These are phyloP conservation scores for Sanguinoderma infundibulare DNA, from an alignment of 1,284 basidiomycete species.

Conservation along the genomic window DNA sequence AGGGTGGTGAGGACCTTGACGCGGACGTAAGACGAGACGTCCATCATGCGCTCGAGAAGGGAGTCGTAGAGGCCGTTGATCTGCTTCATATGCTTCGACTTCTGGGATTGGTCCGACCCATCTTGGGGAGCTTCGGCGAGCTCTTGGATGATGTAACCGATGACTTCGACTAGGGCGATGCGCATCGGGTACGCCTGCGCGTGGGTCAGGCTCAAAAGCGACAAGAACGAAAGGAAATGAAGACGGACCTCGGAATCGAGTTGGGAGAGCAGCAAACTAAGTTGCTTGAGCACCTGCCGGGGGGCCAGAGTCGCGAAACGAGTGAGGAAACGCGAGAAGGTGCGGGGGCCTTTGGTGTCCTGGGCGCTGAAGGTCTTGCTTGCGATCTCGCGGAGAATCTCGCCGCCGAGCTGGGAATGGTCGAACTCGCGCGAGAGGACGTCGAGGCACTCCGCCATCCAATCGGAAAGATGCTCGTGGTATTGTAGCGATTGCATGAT, in stretches of 20 bases:
- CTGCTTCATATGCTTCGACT: constrained; percentile 77
- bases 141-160: constrained; percentile 82
- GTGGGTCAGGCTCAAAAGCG: neutral
- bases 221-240: constrained; percentile 1
- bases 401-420: constrained; percentile 88
- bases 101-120: constrained; percentile 54
- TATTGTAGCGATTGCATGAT: constrained; percentile 95
- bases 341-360: constrained; percentile 88
- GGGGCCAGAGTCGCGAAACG: constrained; percentile 86
- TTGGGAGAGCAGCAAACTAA: constrained; percentile 84
- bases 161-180: constrained; percentile 88
- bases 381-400: constrained; percentile 87
- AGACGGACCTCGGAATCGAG: constrained; percentile 87
- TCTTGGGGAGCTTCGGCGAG: constrained; percentile 62
- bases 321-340: constrained; percentile 87
- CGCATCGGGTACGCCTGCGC: constrained; percentile 94
- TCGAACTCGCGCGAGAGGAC: constrained; percentile 89
- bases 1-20: constrained; percentile 85
- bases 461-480: constrained; percentile 92
- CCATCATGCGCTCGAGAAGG: constrained; percentile 87
- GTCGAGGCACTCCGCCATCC: constrained; percentile 90
- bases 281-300: constrained; percentile 88
- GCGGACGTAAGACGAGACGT: constrained; percentile 91
- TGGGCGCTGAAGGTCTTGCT: constrained; percentile 78
- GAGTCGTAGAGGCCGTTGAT: constrained; percentile 84